phyloP scores from a whole-genome alignment of 768 basidiomycete genomes.

The Scleroderma bovista region DNA sequence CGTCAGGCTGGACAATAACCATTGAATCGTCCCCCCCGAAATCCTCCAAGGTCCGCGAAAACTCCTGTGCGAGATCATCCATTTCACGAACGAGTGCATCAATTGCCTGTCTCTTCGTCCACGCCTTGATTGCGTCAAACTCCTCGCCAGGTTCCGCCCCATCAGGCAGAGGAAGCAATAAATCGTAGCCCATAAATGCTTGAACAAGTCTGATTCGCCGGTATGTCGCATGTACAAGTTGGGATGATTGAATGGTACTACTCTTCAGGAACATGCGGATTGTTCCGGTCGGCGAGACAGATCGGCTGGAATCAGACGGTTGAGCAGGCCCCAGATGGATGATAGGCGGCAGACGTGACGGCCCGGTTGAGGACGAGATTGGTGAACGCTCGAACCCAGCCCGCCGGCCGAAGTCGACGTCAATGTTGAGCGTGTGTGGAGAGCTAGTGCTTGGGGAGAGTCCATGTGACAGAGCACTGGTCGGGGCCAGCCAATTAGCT shows the following conservation, averaged over 20 bases:
- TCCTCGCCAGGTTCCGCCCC: slow-evolving; percentile 10
- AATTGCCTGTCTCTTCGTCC: slow-evolving; percentile 52
- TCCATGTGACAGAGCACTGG: slow-evolving; percentile 38
- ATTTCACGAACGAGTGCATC: slow-evolving; percentile 50
- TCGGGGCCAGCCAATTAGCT: slow-evolving; percentile 37
- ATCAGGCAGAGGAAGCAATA: slow-evolving; percentile 45
- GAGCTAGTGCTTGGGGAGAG: slow-evolving; percentile 27
- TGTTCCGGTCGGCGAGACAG: background rate
- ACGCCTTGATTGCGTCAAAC: slow-evolving; percentile 26
- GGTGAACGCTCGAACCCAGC: slow-evolving; percentile 39
- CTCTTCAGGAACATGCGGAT: slow-evolving; percentile 22
- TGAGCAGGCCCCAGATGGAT: slow-evolving; percentile 56
- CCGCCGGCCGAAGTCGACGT: slow-evolving; percentile 24
- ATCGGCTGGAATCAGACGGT: slow-evolving; percentile 13
- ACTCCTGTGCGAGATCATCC: slow-evolving; percentile 54
- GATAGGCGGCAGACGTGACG: slow-evolving; percentile 41
- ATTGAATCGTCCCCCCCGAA: slow-evolving; percentile 14
- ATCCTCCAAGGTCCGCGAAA: slow-evolving; percentile 34
- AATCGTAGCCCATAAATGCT: slow-evolving; percentile 55
- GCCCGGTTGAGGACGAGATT: slow-evolving; percentile 33
- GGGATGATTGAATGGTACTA: slow-evolving; percentile 43
- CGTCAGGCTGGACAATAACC: slow-evolving; percentile 6
- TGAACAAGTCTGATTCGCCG: slow-evolving; percentile 58
- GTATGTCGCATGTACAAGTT: slow-evolving; percentile 55
- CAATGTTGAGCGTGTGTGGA: slow-evolving; percentile 14